A percentile compares a stretch with the other conserved stretches of the same genome.
Conservation (phyloP, 129 eudicot species). For the Kitagawia praeruptora region DNA sequence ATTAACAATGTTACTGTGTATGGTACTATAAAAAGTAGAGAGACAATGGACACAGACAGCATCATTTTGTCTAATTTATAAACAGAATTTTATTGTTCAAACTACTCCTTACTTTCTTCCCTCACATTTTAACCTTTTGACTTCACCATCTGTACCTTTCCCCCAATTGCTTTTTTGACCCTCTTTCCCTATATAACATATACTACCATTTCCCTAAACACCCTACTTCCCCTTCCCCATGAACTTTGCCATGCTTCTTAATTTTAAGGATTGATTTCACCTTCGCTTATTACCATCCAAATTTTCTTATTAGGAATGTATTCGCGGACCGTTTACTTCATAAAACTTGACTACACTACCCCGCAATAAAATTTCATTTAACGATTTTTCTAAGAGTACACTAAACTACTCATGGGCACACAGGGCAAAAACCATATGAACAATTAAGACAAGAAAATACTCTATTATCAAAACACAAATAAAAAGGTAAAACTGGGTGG, state of each 20-base stretch:
- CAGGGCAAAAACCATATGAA: too few species aligned
- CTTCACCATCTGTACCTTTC: not conserved
- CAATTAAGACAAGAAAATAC: too few species aligned
- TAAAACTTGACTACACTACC: not conserved
- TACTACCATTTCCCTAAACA: not conserved
- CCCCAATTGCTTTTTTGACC: constrained; percentile 1
- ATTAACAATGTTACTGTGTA: not conserved
- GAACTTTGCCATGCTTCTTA: not conserved
- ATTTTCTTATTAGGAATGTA: too few species aligned
- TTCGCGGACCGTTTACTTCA: not conserved
- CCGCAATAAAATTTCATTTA: not conserved
- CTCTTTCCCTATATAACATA: not conserved
- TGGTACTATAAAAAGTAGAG: not conserved
- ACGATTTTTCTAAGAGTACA: too few species aligned
- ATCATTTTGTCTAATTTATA: constrained; percentile 5
- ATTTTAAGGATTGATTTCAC: not conserved
- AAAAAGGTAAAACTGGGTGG: not conserved
- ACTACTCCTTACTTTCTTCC: not conserved
- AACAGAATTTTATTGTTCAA: constrained; percentile 9
- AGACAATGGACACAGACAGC: not conserved
- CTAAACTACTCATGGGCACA: too few species aligned
- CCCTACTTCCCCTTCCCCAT: not conserved
- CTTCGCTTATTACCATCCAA: too few species aligned
- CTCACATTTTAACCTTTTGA: not conserved
- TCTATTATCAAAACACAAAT: not conserved